Conservation (phyloP, 2,329 filamentous ascomycete genomes). For the Bimuria novae-zelandiae region DNA sequence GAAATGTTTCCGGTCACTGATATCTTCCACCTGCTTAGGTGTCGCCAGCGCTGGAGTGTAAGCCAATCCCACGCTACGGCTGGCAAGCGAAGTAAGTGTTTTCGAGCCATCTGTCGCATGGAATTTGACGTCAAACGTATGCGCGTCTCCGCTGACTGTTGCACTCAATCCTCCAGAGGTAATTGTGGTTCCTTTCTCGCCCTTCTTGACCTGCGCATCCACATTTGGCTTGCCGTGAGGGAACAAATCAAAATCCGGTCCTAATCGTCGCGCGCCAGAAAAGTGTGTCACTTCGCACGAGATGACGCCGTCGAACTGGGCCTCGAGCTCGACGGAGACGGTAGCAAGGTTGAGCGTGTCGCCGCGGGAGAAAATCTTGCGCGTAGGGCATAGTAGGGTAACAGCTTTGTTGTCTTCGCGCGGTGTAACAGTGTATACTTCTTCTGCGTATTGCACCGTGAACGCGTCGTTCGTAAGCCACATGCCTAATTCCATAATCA, state of each 20-base stretch:
- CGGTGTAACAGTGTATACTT: constrained; percentile 60
- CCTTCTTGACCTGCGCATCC: constrained; percentile 47
- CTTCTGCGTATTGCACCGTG: constrained; percentile 68
- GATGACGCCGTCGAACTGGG: constrained; percentile 63
- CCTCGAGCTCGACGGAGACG: constrained; percentile 61
- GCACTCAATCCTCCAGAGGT: constrained; percentile 58
- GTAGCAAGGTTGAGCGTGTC: constrained; percentile 63
- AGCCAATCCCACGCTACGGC: constrained; percentile 62
- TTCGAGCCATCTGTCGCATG: constrained; percentile 56
- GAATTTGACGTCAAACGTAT: constrained; percentile 62
- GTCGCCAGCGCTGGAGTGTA: constrained; percentile 60
- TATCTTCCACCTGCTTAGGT: constrained; percentile 59
- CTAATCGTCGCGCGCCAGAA: constrained; percentile 56
- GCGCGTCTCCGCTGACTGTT: constrained; percentile 54
- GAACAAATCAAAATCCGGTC: constrained; percentile 63
- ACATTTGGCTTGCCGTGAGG: constrained; percentile 55
- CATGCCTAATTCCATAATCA: constrained; percentile 53
- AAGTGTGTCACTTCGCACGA: constrained; percentile 65
- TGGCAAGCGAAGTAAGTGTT: constrained; percentile 59
- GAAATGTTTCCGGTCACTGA: constrained; percentile 50
- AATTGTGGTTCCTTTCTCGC: constrained; percentile 54
- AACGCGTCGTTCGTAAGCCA: constrained; percentile 67
- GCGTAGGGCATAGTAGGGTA: constrained; percentile 62
- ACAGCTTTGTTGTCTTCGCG: constrained; percentile 54
- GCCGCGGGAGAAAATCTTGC: constrained; percentile 58